Percentiles rank a stretch among this genome's conserved stretches.
These are phyloP conservation scores for Suillus weaverae DNA, from an alignment of 768 basidiomycete genomes.

Conservation along the genomic window DNA sequence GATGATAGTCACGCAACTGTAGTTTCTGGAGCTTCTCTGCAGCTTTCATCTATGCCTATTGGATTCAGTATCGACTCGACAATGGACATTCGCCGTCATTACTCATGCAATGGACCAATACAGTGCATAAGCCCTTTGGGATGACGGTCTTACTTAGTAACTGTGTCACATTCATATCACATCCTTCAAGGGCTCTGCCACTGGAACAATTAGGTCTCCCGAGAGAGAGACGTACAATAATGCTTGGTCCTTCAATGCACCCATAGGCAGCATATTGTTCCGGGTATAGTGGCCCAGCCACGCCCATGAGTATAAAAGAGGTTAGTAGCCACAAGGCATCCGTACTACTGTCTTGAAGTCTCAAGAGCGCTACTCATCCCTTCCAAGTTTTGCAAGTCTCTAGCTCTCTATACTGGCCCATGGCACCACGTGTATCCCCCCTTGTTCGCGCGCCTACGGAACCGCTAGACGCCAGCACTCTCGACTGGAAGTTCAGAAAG, in stretches of 20 bases:
- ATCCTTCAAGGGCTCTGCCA: background rate
- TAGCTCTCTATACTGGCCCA: background rate
- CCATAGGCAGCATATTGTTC: background rate
- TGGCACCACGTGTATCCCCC: background rate
- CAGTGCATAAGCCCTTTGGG: background rate
- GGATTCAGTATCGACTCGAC: background rate
- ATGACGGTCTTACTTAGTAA: background rate
- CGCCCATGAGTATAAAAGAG: conserved; percentile 1
- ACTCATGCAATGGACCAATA: background rate
- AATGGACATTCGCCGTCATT: background rate
- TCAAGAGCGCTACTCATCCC: background rate
- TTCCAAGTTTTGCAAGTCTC: background rate
- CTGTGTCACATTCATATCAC: background rate
- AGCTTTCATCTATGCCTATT: background rate
- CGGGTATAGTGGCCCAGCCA: background rate
- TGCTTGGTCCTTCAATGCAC: background rate
- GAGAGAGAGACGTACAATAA: background rate
- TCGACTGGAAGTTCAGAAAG: background rate
- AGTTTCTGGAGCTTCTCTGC: too few relatives aligned
- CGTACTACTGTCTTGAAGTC: background rate
- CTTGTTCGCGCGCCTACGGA: background rate
- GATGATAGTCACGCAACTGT: too few relatives aligned
- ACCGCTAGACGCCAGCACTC: background rate
- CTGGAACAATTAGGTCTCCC: conserved; percentile 1
- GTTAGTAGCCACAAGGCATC: background rate